Percentiles rank a stretch among this genome's conserved stretches.
phyloP scores from a whole-genome alignment of 768 basidiomycete genomes.

The Panaeolus cyanescens region DNA sequence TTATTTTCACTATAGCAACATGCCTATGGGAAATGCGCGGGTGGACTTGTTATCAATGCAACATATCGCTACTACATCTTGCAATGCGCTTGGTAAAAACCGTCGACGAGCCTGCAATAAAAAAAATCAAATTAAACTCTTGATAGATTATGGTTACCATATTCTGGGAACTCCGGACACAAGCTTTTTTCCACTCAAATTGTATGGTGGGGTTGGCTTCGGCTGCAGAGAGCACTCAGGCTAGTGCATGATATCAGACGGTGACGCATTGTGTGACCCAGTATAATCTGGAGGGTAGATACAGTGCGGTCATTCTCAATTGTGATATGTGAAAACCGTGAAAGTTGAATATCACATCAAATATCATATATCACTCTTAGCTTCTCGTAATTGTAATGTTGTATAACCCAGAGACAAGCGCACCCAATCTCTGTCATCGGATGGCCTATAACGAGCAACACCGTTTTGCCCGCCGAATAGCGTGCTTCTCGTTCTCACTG shows the following conservation, averaged over 20 bases:
- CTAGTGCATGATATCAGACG: too few relatives aligned
- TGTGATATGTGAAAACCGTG: neutral
- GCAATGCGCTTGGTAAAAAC: neutral
- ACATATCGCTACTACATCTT: neutral
- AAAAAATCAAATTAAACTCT: too few relatives aligned
- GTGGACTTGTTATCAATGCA: neutral
- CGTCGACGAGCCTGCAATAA: neutral
- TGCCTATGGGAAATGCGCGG: neutral
- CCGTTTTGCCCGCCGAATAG: slow-evolving; percentile 10
- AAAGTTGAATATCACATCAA: neutral
- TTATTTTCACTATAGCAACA: neutral
- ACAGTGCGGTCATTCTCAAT: too few relatives aligned
- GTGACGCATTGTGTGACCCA: too few relatives aligned
- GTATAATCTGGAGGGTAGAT: too few relatives aligned
- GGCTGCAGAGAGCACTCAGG: too few relatives aligned
- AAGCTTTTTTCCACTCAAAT: too few relatives aligned
- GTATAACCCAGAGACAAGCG: neutral
- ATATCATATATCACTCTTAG: neutral
- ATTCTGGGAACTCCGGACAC: too few relatives aligned
- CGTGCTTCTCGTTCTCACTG: neutral
- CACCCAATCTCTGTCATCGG: neutral
- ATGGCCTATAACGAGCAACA: neutral
- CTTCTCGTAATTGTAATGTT: too few relatives aligned
- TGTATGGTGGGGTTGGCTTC: too few relatives aligned
- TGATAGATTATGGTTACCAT: too few relatives aligned